These are phyloP conservation scores for Lithospermum erythrorhizon DNA, from an alignment of 257 asterid species.

Conservation along the genomic window DNA sequence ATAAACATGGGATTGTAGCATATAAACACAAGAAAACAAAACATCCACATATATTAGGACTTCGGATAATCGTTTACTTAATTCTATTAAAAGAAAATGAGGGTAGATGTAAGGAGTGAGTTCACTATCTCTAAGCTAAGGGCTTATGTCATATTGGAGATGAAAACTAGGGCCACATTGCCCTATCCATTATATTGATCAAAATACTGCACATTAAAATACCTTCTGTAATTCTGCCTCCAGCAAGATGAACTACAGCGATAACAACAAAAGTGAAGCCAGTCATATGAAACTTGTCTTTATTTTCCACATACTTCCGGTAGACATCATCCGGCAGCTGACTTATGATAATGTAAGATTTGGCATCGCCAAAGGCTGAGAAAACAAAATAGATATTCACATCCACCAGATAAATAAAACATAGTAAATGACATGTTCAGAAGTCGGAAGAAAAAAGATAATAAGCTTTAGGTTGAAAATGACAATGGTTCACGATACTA, in stretches of 20 bases:
- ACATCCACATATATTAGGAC: neutral
- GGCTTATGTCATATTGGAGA: neutral
- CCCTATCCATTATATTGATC: neutral
- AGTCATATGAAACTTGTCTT: conserved; percentile 34
- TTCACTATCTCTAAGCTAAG: neutral
- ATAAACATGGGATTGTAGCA: neutral
- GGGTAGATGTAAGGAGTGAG: neutral
- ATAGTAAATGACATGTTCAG: neutral
- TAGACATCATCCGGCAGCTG: conserved; percentile 56
- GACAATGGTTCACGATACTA: neutral
- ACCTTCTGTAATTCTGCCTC: conserved; percentile 85
- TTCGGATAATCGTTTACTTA: no score
- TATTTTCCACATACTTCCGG: conserved; percentile 55
- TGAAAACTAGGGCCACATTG: neutral
- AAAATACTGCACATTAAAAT: conserved; percentile 10
- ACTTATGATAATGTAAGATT: conserved; percentile 64
- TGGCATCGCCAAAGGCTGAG: conserved; percentile 54
- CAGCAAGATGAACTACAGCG: conserved; percentile 62
- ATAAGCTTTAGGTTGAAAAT: neutral
- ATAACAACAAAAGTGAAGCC: conserved; percentile 64
- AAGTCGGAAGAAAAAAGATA: neutral
- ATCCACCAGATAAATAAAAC: neutral
- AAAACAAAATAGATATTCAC: conserved; percentile 14
- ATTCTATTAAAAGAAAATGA: no score
- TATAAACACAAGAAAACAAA: neutral